phyloP scores from a whole-genome alignment of 495 filamentous ascomycete species.

The Tricharina praecox region DNA sequence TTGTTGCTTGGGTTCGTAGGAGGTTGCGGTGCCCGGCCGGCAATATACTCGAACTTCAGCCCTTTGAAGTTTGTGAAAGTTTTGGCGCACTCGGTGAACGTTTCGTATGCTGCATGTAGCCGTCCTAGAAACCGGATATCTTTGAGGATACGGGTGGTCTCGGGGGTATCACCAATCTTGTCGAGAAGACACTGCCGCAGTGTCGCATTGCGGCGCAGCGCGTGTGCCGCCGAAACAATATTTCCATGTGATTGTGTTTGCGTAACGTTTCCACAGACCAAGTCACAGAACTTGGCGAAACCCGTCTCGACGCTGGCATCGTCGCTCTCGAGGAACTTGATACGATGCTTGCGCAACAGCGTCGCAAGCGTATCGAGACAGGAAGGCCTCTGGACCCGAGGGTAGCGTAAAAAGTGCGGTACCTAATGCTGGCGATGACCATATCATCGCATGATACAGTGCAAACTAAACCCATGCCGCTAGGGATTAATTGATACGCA shows the following conservation, averaged over 20 bases:
- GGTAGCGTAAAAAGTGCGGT: no score
- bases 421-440: no score
- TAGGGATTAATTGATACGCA: no score
- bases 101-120: neutral
- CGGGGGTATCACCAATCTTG: neutral
- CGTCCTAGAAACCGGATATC: neutral
- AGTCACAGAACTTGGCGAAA: neutral
- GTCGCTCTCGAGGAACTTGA: neutral
- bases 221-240: neutral
- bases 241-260: neutral
- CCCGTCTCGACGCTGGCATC: neutral
- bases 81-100: neutral
- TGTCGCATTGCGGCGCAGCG: neutral
- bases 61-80: neutral
- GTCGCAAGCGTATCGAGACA: neutral
- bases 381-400: no score
- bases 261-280: neutral
- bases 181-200: neutral
- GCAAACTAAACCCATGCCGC: no score
- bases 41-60: neutral
- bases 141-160: neutral
- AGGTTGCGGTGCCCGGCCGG: neutral
- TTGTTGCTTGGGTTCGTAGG: neutral
- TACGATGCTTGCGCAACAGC: neutral
- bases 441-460: no score